phyloP scores from a whole-genome alignment of 768 basidiomycete species.

The Xerocomellus intermedius region DNA sequence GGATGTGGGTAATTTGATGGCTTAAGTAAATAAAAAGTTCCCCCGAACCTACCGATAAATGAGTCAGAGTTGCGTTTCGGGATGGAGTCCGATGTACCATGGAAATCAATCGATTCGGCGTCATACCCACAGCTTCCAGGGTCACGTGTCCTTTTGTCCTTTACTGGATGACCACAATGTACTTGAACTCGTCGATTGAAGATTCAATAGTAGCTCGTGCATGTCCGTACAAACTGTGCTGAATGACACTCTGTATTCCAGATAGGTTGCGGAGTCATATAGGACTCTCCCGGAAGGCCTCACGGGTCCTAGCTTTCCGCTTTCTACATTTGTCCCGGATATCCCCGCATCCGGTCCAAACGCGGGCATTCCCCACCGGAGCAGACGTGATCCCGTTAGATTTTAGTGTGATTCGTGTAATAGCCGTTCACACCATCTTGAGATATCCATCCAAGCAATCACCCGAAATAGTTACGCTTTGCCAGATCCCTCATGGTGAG shows the following conservation, averaged over 20 bases:
- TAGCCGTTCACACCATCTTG: background rate
- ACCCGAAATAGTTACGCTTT: background rate
- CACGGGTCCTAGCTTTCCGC: background rate
- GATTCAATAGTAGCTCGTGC: background rate
- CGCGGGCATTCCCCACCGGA: background rate
- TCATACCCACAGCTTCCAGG: background rate
- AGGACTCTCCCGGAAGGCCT: background rate
- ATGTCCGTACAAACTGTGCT: background rate
- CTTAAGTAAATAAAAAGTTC: background rate
- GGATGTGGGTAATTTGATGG: background rate
- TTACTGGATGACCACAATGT: too few species aligned
- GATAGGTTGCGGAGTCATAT: background rate
- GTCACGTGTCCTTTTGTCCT: too few species aligned
- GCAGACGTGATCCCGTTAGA: background rate
- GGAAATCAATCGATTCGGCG: conserved; percentile 4
- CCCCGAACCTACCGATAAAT: conserved; percentile 13
- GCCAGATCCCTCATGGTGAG: background rate
- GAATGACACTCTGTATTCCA: background rate
- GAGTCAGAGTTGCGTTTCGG: background rate
- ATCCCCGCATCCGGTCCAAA: conserved; percentile 2
- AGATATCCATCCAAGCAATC: background rate
- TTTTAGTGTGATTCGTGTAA: background rate
- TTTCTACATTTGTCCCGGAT: conserved; percentile 5
- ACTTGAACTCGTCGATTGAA: background rate
- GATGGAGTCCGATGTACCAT: background rate